A percentile compares a stretch with the other conserved stretches of the same genome.
These are phyloP conservation scores for Nakazawaea pomicola DNA, from an alignment of 805 yeast species.

Conservation along the genomic window DNA sequence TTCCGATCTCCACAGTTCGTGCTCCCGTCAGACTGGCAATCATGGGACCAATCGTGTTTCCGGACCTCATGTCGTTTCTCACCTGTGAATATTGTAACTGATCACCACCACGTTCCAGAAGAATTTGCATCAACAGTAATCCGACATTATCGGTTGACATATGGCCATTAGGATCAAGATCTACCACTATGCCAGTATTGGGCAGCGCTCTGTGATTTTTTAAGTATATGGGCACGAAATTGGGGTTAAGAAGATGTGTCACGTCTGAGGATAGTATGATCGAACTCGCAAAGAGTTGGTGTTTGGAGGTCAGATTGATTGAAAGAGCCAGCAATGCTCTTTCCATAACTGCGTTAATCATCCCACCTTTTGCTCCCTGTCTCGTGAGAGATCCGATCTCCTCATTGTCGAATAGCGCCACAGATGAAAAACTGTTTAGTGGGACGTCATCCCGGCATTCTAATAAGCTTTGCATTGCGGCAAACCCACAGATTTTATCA, in stretches of 20 bases:
- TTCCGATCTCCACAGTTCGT: slow-evolving; percentile 74
- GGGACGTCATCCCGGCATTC: slow-evolving; percentile 14
- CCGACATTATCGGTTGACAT: slow-evolving; percentile 81
- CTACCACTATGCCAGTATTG: slow-evolving; percentile 66
- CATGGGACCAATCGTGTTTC: slow-evolving; percentile 84
- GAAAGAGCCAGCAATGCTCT: slow-evolving; percentile 34
- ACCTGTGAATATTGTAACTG: slow-evolving; percentile 76
- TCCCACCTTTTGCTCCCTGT: slow-evolving; percentile 78
- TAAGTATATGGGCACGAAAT: slow-evolving; percentile 58
- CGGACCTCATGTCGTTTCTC: slow-evolving; percentile 78
- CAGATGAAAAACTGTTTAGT: slow-evolving; percentile 44
- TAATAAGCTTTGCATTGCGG: slow-evolving; percentile 61
- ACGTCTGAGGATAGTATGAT: slow-evolving; percentile 82
- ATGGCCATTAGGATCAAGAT: slow-evolving; percentile 73
- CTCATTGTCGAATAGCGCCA: slow-evolving; percentile 72
- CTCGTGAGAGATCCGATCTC: slow-evolving; percentile 79
- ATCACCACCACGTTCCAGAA: slow-evolving; percentile 62
- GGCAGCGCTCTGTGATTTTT: slow-evolving; percentile 78
- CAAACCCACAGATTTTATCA: slow-evolving; percentile 75
- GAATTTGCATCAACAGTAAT: slow-evolving; percentile 63
- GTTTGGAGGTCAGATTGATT: neutral
- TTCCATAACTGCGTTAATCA: slow-evolving; percentile 56
- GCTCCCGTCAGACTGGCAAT: slow-evolving; percentile 62
- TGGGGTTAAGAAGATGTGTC: slow-evolving; percentile 77
- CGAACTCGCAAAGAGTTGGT: slow-evolving; percentile 49